Evolutionary conservation across 306 rosid species (phyloP), one percentile per base, ranked within the genome.

Genomic region (Cucurbita argyrosperma): DNA sequence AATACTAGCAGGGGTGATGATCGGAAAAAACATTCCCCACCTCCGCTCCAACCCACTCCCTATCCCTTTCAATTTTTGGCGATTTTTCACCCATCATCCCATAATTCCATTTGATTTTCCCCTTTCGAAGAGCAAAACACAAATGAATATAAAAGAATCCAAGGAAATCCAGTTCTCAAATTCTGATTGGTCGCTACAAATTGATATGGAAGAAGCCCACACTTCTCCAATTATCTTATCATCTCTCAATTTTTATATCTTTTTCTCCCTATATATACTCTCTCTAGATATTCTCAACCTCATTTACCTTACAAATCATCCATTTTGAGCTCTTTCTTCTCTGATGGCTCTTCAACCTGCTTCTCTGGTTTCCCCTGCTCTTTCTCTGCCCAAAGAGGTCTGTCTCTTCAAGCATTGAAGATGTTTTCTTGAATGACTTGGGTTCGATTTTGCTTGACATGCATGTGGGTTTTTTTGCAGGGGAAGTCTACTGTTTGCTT

Each of bases 321-420:
- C 0, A 50, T 30, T 47, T 58, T 37, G 1, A 15, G 61, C n/a
- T 74, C 71, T 74, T 64, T 73, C 4, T 23, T 61, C 53, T 77
- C 0, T 8, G 66, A 86, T 87, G 88, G 85, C 87, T 72, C 88
- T 82, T 21, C 87, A 83, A 68, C 87, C 91, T 79, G 81, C 87
- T 76, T 78, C 88, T 52, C 56, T 84, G 79, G 85, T 84, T 62
- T 82, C 87, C 81, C 78, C 87, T 76, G 82, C 85, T 52, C 83
- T 87, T 78, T 61, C 88, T 26, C 59, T 77, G 38, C 83, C 84
- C 38, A 87, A 79, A 76, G 88, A 87, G 91, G 88, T 87, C 37
- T 39, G 77, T 75, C 8, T 37, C 13, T 51, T 60, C 15, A 2
- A 15, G 10, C 6, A 74, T 16, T 55, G 12, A 40, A 19, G n/a